Evolutionary conservation across 495 filamentous ascomycete genomes (phyloP), one percentile per base, ranked within the genome.

Genomic region (Talaromyces thailandensis): DNA sequence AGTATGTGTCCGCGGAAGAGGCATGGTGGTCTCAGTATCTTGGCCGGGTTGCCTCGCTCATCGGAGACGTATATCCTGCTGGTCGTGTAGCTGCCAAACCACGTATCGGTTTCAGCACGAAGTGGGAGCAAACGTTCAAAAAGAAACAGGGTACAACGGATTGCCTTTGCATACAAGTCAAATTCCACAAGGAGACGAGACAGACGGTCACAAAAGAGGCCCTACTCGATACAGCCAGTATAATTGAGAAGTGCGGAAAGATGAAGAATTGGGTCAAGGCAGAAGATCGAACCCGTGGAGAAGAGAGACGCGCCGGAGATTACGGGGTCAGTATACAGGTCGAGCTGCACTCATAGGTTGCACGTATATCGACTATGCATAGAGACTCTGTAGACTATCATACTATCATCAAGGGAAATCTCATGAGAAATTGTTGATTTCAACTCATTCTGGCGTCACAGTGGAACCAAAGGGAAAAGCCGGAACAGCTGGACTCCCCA

Each of bases 1-100:
- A 73, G 37, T 69, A 86, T 6, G 68, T 82, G 0, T 75, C 75
- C 0, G 66, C 73, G 0, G 75, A 79, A 58, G 73, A 76, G 58
- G 73, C 75, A 16, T 89, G 84, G 81, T 89, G 86, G 86, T 78
- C 79, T 11, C 76, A 78, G n/a, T 88, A 85, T 69, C 61, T 87
- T 3, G 86, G 86, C 3, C 73, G 77, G 16, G 71, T 85, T 3
- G 82, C 81, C 4, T 69, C 72, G 16, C 64, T 86, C 1, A 66
- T 83, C 7, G 81, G 78, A 1, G 72, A 73, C 56, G 68, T 86
- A 6, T 84, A 82, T 68, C 84, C 84, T 0, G 76, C 82, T n/a
- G 83, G 84, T 1, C 65, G 74, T 26, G 68, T 79, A 3, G 52
- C 67, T 9, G 56, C 66, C 26, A 62, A 53, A 14, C 66, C 67